These are phyloP conservation scores for Microcos paniculata DNA, from an alignment of 345 rosid species.

Conservation along the genomic window DNA sequence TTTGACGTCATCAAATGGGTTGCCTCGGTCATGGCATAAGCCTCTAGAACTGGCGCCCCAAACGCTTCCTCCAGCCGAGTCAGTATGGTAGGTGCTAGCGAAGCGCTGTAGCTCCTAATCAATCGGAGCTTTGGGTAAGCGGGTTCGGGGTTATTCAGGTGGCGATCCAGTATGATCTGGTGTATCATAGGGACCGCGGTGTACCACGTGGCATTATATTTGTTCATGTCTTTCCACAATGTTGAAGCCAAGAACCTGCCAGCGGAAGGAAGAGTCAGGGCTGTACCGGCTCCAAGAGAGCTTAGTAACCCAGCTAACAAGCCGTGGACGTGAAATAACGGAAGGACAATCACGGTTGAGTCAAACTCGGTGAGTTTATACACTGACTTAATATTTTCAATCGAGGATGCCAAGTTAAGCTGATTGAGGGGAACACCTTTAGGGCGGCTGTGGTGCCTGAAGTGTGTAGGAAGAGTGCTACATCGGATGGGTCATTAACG, in stretches of 20 bases:
- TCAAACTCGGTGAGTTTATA: slow-evolving; percentile 70
- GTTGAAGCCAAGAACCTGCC: slow-evolving; percentile 86
- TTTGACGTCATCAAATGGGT: slow-evolving; percentile 77
- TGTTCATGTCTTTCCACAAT: slow-evolving; percentile 73
- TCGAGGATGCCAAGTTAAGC: slow-evolving; percentile 56
- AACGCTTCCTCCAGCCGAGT: slow-evolving; percentile 76
- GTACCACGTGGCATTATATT: slow-evolving; percentile 85
- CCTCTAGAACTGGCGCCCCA: slow-evolving; percentile 81
- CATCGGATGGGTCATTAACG: slow-evolving; percentile 57
- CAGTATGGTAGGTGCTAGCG: slow-evolving; percentile 73
- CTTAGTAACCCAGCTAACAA: slow-evolving; percentile 70
- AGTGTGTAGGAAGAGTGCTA: slow-evolving; percentile 68
- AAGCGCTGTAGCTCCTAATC: slow-evolving; percentile 87
- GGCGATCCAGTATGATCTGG: slow-evolving; percentile 85
- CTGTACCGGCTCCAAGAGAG: slow-evolving; percentile 72
- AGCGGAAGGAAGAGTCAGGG: slow-evolving; percentile 74
- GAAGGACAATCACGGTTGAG: slow-evolving; percentile 79
- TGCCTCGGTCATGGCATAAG: slow-evolving; percentile 96
- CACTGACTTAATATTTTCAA: slow-evolving; percentile 55
- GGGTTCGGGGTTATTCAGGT: slow-evolving; percentile 50
- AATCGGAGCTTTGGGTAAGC: slow-evolving; percentile 72
- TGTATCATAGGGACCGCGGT: slow-evolving; percentile 91
- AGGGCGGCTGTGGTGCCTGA: slow-evolving; percentile 85
- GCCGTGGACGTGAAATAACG: slow-evolving; percentile 89
- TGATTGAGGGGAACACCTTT: slow-evolving; percentile 75